phyloP scores from a whole-genome alignment of 768 basidiomycete genomes.

The Lentinula lateritia region DNA sequence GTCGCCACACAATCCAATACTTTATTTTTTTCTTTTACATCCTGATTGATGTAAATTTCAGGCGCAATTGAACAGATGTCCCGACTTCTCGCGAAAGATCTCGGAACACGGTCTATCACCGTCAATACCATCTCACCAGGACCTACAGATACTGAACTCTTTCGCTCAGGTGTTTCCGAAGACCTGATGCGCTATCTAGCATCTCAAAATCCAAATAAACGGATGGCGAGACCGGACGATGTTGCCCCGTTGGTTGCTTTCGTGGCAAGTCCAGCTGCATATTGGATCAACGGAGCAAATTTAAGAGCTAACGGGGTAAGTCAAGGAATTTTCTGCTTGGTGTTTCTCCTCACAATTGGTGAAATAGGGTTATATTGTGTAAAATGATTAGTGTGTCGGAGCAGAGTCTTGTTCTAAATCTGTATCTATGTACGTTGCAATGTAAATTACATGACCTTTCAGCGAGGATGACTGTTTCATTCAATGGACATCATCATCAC shows the following conservation, averaged over 20 bases:
- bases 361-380: background rate
- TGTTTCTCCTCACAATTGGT: background rate
- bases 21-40: background rate
- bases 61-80: constrained; percentile 56
- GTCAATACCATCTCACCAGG: constrained; percentile 56
- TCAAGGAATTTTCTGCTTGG: background rate
- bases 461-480: no score
- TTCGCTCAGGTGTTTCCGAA: constrained; percentile 48
- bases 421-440: no score
- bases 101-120: constrained; percentile 47
- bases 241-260: constrained; percentile 50
- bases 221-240: constrained; percentile 46
- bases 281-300: constrained; percentile 56
- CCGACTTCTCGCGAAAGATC: constrained; percentile 53
- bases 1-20: background rate
- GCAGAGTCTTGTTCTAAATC: background rate
- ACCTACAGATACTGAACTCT: constrained; percentile 49
- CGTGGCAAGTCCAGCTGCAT: constrained; percentile 43
- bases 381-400: background rate
- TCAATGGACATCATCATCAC: no score
- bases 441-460: background rate
- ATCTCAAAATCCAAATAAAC: constrained; percentile 38
- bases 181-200: constrained; percentile 39
- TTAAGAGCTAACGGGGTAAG: constrained; percentile 54
- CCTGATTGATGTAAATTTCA: background rate